Evolutionary conservation across 208 protist species (phyloP).

Genomic region (Tritrichomonas foetus): DNA sequence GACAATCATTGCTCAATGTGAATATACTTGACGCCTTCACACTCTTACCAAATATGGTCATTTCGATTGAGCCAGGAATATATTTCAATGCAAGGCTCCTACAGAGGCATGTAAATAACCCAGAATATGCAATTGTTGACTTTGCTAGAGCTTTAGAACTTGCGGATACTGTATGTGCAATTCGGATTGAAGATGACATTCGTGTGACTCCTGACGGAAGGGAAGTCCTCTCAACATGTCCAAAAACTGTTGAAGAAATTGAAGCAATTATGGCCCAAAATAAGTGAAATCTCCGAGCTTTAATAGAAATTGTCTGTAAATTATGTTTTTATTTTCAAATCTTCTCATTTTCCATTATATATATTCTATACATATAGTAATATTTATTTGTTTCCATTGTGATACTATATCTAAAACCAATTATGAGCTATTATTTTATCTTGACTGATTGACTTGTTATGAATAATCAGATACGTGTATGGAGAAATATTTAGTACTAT

Average conservation of each 20-base stretch:
- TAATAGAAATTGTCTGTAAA: too few relatives aligned
- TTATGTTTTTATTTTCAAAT: too few relatives aligned
- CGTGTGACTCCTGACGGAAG: not conserved
- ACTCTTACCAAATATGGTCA: not conserved
- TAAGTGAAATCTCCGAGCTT: too few relatives aligned
- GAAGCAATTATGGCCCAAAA: not conserved
- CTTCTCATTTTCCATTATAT: too few relatives aligned
- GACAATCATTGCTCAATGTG: not conserved
- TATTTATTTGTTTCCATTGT: too few relatives aligned
- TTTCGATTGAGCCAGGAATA: constrained; percentile 15
- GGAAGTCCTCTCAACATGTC: not conserved
- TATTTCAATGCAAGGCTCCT: not conserved
- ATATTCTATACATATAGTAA: too few relatives aligned
- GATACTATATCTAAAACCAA: too few relatives aligned
- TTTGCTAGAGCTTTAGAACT: not conserved
- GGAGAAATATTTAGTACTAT: too few relatives aligned
- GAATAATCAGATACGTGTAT: too few relatives aligned
- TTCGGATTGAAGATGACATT: constrained; percentile 33
- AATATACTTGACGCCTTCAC: not conserved
- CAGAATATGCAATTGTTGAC: not conserved
- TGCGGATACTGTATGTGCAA: not conserved
- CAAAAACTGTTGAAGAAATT: not conserved
- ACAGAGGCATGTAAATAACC: not conserved
- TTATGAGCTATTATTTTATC: too few relatives aligned
- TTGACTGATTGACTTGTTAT: too few relatives aligned